Base-by-base conservation (phyloP, 495 filamentous ascomycete genomes). In the Trichoderma erinaceum region DNA sequence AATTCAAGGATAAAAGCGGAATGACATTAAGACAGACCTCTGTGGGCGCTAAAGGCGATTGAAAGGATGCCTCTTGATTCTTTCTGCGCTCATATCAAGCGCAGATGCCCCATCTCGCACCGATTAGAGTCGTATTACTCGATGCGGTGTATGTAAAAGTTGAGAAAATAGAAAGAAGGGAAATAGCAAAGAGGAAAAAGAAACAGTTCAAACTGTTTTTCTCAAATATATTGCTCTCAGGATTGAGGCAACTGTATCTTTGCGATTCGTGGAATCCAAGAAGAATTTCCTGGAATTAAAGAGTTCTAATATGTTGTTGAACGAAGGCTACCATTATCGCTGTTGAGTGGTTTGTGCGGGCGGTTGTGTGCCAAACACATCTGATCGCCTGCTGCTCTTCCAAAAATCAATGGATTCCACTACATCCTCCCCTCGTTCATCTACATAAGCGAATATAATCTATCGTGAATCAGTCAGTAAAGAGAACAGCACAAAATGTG, bases 391-490 rank as follows among this genome's bases (percentile, higher is more conserved):
- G 65, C 78, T 83, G 73, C 82, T 85, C 77, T 85, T 90, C 95
- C 95, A 99, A 81, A 99, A 99, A 79, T 99, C 96, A 75, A 99
- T 87, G 68, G 92, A 92, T 69, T 92, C 92, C 67, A 99, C 89
- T 58, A 97, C 88, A 75, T 99, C 96, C 73, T 96, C 90, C 56
- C 95, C 93, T n/a, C 80, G 78, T 74, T 99, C 96, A 73, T 98
- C 95, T 79, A 98, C 96, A 75, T 97, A 97, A 68, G 96, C 96
- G 77, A 97, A 98, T 32, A 96, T 79, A 68, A 96, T 96, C 93
- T 96, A 71, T 38, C 35, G 25, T 50, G 56, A 66, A 23, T 6
- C 18, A 23, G 75, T 76, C 76, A 67, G 70, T 67, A 67, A 21
- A 50, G 23, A 5, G 8, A 38, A 38, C 35, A 38, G 8, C 35